Percentiles rank a stretch among this genome's conserved stretches.
Conservation (phyloP, 2,329 filamentous ascomycete species). For the Phyllosticta citrichinensis region DNA sequence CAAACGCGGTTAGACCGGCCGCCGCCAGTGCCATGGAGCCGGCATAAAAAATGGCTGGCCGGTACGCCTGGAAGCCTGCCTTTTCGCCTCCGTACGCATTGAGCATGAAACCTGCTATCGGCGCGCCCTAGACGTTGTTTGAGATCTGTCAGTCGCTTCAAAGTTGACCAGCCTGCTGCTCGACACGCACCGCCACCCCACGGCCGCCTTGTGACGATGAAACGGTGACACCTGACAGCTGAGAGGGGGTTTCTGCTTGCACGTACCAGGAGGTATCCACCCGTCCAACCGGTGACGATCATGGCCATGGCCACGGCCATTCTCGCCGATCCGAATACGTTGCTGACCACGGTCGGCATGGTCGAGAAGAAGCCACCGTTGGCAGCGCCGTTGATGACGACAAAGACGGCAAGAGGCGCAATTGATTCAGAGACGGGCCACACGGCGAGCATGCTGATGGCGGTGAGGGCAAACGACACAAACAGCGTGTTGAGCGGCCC, state of each 20-base stretch:
- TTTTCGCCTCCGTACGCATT: constrained; percentile 11
- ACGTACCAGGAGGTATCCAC: constrained; percentile 38
- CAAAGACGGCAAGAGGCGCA: constrained; percentile 46
- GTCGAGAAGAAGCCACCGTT: constrained; percentile 56
- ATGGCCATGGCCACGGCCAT: constrained; percentile 51
- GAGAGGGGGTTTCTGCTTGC: constrained; percentile 30
- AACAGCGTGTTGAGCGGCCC: constrained; percentile 29
- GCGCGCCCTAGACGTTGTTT: constrained; percentile 8
- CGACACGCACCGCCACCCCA: not conserved
- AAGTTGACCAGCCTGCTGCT: not conserved
- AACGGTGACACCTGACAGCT: not conserved
- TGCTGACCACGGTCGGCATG: constrained; percentile 53
- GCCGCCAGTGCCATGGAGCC: constrained; percentile 11
- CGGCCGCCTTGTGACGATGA: not conserved
- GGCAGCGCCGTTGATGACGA: constrained; percentile 48
- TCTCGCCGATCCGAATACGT: constrained; percentile 46
- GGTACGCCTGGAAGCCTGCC: constrained; percentile 12
- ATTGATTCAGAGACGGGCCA: constrained; percentile 51
- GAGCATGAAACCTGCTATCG: constrained; percentile 13
- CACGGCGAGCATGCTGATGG: constrained; percentile 49
- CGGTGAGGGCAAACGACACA: constrained; percentile 41
- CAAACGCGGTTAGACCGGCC: constrained; percentile 10
- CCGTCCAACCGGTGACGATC: constrained; percentile 51
- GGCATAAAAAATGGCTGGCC: constrained; percentile 13
- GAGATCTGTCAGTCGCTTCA: not conserved